Conservation (phyloP, 495 filamentous ascomycete genomes). For the Chaetomium tenue region DNA sequence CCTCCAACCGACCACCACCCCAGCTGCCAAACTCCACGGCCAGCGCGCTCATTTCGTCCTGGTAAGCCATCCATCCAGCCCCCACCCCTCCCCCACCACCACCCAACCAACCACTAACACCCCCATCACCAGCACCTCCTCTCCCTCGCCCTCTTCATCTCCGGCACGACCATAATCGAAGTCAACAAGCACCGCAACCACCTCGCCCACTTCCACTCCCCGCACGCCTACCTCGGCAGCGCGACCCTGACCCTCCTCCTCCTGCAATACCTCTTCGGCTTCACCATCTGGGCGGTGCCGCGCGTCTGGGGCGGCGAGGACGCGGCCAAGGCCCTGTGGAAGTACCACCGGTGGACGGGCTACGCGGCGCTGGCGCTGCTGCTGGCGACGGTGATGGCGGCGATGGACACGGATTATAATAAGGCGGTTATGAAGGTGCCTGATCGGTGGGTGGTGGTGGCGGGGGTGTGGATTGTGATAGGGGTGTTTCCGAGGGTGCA, state of each 20-base stretch:
- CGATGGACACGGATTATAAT: conserved; percentile 72
- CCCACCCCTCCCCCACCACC: neutral
- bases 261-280: conserved; percentile 71
- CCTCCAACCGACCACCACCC: conserved; percentile 81
- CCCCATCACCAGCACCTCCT: conserved; percentile 48
- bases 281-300: conserved; percentile 74
- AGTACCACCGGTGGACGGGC: conserved; percentile 62
- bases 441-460: conserved; percentile 68
- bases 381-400: conserved; percentile 69
- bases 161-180: conserved; percentile 75
- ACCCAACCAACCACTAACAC: too few relatives aligned
- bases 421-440: conserved; percentile 61
- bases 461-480: conserved; percentile 57
- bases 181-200: conserved; percentile 68
- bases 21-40: conserved; percentile 68
- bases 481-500: conserved; percentile 77
- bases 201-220: conserved; percentile 67
- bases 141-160: conserved; percentile 58
- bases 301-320: conserved; percentile 71
- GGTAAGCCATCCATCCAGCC: neutral
- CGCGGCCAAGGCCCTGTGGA: conserved; percentile 78
- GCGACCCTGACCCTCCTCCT: conserved; percentile 69
- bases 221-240: conserved; percentile 77
- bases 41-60: conserved; percentile 66
- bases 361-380: conserved; percentile 70